Base-by-base conservation (phyloP, 768 basidiomycete genomes). In the Saitozyma sp. region DNA sequence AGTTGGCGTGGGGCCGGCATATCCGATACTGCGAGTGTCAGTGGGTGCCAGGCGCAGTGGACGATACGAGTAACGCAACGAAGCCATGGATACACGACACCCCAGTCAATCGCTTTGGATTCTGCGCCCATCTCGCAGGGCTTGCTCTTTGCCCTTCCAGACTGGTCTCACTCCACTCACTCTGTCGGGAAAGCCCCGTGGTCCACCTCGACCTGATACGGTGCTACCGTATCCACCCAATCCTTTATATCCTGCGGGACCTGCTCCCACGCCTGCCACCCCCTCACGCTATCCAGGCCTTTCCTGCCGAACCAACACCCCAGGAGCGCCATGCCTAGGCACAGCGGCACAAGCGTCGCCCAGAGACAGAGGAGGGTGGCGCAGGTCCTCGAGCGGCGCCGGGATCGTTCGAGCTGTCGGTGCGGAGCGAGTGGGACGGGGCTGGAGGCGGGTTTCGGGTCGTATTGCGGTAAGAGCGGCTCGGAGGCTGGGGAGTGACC, bases 1-100 rank as follows among this genome's bases (percentile, higher is more conserved):
- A 19, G 78, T 79, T 0, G 73, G 70, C 16, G 75, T 79, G 10
- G 78, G 78, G 37, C 78, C 78, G 46, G 74, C 73, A 63, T 73
- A 79, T 14, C 78, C 78, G 20, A 79, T 67, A 61, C 78, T 78
- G 49, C 20, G 6, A 39, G 29, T 7, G 19, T 39, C 4, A 56
- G 45, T 6, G 29, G 29, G 29, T 5, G 29, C 29, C 29, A 29
- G 5, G 29, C 29, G 5, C 29, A 29, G 29, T 29, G 29, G 5
- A 5, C 29, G 29, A 29, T 5, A 29, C 29, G 29, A 29, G 5
- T 29, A 29, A 2, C 29, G 29, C 5, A 29, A 29, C 5, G 29
- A 29, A 29, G 29, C 29, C 29, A 29, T 29, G 29, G 29, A 29
- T 29, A 2, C 29, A 29, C 2, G 29, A 29, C 5, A 29, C 29